Percentiles rank a stretch among this genome's conserved stretches.
Evolutionary conservation across 306 rosid genomes (phyloP).

Genomic region (Leucaena leucocephala): DNA sequence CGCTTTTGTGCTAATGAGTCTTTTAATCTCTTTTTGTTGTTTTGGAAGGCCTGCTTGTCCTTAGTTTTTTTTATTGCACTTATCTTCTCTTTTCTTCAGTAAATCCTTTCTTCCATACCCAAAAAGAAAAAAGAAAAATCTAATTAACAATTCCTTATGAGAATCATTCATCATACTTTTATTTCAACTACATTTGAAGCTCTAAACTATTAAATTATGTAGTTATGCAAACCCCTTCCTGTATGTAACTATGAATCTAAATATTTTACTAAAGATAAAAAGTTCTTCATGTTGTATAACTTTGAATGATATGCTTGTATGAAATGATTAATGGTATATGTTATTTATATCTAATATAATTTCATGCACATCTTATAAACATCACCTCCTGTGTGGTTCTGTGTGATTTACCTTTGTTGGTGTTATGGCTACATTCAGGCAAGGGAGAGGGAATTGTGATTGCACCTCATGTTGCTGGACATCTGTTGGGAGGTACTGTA

Average conservation of each 20-base stretch:
- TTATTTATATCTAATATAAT: not conserved
- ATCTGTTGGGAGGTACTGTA: conserved; percentile 89
- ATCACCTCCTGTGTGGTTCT: not conserved
- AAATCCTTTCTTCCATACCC: not conserved
- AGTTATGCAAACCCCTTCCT: conserved; percentile 7
- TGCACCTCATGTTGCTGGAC: conserved; percentile 96
- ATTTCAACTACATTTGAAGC: conserved; percentile 23
- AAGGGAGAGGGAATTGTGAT: conserved; percentile 96
- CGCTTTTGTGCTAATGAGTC: not conserved
- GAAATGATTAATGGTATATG: not conserved
- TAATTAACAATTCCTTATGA: not conserved
- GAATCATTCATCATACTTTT: not conserved
- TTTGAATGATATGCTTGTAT: conserved; percentile 9
- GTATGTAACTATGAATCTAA: not conserved
- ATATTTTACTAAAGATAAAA: not conserved
- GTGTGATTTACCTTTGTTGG: conserved; percentile 16
- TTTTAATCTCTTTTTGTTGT: not conserved
- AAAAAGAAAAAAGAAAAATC: not conserved
- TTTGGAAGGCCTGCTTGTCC: not conserved
- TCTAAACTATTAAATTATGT: not conserved
- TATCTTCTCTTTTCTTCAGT: not conserved
- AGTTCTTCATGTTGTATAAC: conserved; percentile 3
- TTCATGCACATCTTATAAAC: conserved; percentile 5
- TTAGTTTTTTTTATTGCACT: not conserved
- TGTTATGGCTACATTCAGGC: conserved; percentile 51